A percentile compares a stretch with the other conserved stretches of the same genome.
These are phyloP conservation scores for Mortierella sp. DNA, from an alignment of 371 early-diverging fungal genomes.

Conservation along the genomic window DNA sequence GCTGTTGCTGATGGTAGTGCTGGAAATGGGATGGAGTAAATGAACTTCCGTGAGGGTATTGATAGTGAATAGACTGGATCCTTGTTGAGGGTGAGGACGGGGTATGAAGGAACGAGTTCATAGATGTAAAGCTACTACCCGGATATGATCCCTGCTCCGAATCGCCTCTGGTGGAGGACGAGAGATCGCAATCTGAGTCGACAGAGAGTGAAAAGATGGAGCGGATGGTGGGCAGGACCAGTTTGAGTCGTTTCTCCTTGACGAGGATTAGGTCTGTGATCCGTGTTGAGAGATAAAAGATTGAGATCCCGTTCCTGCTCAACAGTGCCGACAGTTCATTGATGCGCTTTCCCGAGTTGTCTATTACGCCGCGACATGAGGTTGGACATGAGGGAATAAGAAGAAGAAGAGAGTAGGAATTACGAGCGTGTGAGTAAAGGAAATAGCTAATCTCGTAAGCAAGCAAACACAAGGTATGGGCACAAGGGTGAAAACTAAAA, in stretches of 20 bases:
- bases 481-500: not conserved
- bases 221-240: constrained; percentile 45
- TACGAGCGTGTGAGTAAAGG: not conserved
- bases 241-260: constrained; percentile 48
- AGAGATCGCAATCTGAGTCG: constrained; percentile 49
- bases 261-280: constrained; percentile 81
- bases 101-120: constrained; percentile 49
- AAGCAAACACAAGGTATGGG: too few relatives aligned
- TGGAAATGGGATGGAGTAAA: constrained; percentile 8
- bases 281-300: constrained; percentile 81
- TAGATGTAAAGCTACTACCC: constrained; percentile 46
- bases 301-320: constrained; percentile 75
- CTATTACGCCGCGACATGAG: constrained; percentile 47
- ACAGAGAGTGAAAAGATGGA: constrained; percentile 42
- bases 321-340: constrained; percentile 78
- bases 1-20: constrained; percentile 4
- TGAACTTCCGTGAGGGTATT: constrained; percentile 12
- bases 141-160: constrained; percentile 47
- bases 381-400: too few relatives aligned
- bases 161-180: constrained; percentile 27
- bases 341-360: constrained; percentile 78
- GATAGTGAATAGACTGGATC: constrained; percentile 23
- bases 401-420: not conserved
- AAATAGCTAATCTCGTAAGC: not conserved
- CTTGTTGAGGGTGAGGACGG: constrained; percentile 41